These are phyloP conservation scores for Podospora sp. DNA, from an alignment of 495 filamentous ascomycete genomes.

Conservation along the genomic window DNA sequence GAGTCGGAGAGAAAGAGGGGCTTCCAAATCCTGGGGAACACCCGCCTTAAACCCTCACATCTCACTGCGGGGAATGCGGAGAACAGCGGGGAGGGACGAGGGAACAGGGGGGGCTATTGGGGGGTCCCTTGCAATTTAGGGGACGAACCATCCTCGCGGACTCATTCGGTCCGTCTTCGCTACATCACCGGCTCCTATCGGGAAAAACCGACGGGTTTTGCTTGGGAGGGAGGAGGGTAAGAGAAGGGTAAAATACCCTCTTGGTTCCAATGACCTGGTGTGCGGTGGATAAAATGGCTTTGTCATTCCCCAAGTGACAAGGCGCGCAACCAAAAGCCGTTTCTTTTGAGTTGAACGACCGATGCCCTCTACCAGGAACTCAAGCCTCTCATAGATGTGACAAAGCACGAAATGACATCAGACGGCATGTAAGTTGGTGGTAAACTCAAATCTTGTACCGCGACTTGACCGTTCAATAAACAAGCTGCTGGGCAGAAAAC, in stretches of 20 bases:
- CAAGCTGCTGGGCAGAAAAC: too few species aligned
- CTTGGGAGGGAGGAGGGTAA: not conserved
- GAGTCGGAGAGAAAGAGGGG: constrained; percentile 14
- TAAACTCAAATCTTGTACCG: too few species aligned
- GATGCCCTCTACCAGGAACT: too few species aligned
- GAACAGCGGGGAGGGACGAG: not conserved
- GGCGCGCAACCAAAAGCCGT: too few species aligned
- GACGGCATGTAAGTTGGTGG: too few species aligned
- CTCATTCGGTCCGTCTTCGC: constrained; percentile 10
- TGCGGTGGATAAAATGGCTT: too few species aligned
- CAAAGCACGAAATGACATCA: too few species aligned
- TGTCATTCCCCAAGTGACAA: too few species aligned
- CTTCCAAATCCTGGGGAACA: constrained; percentile 4
- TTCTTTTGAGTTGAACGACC: too few species aligned
- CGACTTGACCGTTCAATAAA: too few species aligned
- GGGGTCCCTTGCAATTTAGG: not conserved
- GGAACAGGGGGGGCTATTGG: constrained; percentile 4
- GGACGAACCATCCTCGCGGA: not conserved
- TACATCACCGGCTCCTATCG: not conserved
- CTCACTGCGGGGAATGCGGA: constrained; percentile 25
- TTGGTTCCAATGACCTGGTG: too few species aligned
- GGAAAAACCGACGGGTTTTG: not conserved
- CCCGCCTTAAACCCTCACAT: constrained; percentile 3
- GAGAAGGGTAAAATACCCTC: not conserved
- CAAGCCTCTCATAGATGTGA: too few species aligned